phyloP scores from a whole-genome alignment of 2,329 filamentous ascomycete species.

The Talaromyces sp. region DNA sequence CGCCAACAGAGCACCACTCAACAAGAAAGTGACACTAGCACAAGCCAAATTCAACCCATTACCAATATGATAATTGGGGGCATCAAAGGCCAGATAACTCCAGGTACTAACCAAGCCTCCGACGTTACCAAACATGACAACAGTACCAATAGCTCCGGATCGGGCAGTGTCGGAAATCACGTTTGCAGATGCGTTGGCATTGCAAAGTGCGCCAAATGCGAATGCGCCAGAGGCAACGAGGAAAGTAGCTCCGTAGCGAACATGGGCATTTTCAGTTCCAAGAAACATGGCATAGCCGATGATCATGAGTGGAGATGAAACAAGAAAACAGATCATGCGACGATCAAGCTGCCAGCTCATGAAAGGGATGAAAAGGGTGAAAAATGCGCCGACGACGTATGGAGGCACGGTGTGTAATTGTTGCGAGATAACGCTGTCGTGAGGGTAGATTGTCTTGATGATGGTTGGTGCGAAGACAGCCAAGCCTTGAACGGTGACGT shows the following conservation, averaged over 20 bases:
- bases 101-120: constrained; percentile 66
- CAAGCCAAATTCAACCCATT: constrained; percentile 68
- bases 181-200: constrained; percentile 66
- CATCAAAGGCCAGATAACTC: constrained; percentile 62
- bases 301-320: constrained; percentile 66
- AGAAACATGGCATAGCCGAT: constrained; percentile 73
- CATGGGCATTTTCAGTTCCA: constrained; percentile 55
- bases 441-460: constrained; percentile 64
- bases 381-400: constrained; percentile 70
- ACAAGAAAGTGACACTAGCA: constrained; percentile 54
- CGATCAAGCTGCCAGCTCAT: constrained; percentile 70
- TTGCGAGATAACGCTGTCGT: constrained; percentile 56
- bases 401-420: constrained; percentile 57
- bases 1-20: constrained; percentile 48
- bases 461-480: constrained; percentile 74
- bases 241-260: constrained; percentile 79
- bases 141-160: constrained; percentile 53
- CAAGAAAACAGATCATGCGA: constrained; percentile 69
- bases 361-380: constrained; percentile 71
- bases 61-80: constrained; percentile 65
- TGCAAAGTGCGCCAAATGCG: constrained; percentile 63
- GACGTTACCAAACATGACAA: constrained; percentile 71
- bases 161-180: constrained; percentile 69
- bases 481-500: constrained; percentile 60
- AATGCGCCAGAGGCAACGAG: constrained; percentile 76